These are phyloP conservation scores for Plasmodium cynomolgi DNA, from an alignment of 169 alveolate genomes.

Conservation along the genomic window DNA sequence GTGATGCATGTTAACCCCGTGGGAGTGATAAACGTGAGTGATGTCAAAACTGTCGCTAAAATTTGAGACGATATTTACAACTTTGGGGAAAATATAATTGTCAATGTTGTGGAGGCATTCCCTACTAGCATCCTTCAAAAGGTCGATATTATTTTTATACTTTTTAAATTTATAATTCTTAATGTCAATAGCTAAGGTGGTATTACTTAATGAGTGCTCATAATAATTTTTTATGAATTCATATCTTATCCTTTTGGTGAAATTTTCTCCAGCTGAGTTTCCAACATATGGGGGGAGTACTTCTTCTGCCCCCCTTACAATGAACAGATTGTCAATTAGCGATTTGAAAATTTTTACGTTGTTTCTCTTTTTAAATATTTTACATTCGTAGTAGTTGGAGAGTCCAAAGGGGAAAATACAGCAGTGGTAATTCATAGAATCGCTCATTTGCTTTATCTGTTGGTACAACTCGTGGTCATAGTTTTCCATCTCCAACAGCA, in stretches of 20 bases:
- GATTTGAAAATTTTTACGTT: constrained; percentile 76
- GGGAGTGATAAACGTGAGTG: constrained; percentile 78
- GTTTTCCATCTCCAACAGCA: constrained; percentile 74
- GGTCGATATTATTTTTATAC: constrained; percentile 35
- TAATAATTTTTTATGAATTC: constrained; percentile 73
- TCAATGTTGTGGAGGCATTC: constrained; percentile 69
- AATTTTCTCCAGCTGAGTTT: not conserved
- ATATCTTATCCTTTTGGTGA: constrained; percentile 47
- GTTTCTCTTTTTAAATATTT: constrained; percentile 52
- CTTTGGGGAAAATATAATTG: constrained; percentile 77
- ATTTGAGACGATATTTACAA: constrained; percentile 62
- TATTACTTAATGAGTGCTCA: constrained; percentile 70
- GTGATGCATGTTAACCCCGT: constrained; percentile 81
- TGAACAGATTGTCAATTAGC: constrained; percentile 71
- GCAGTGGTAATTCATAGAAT: constrained; percentile 72
- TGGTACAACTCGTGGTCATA: constrained; percentile 58
- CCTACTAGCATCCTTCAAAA: constrained; percentile 68
- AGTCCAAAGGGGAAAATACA: constrained; percentile 82
- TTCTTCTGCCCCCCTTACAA: constrained; percentile 81
- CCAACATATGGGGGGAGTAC: constrained; percentile 81
- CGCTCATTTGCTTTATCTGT: constrained; percentile 70
- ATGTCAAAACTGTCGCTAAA: constrained; percentile 82
- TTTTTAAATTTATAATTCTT: constrained; percentile 48
- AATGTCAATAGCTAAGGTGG: constrained; percentile 72
- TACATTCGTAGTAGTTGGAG: constrained; percentile 72